Evolutionary conservation across 148 eudicot species (phyloP).

Genomic region (Amaranthus cruentus): DNA sequence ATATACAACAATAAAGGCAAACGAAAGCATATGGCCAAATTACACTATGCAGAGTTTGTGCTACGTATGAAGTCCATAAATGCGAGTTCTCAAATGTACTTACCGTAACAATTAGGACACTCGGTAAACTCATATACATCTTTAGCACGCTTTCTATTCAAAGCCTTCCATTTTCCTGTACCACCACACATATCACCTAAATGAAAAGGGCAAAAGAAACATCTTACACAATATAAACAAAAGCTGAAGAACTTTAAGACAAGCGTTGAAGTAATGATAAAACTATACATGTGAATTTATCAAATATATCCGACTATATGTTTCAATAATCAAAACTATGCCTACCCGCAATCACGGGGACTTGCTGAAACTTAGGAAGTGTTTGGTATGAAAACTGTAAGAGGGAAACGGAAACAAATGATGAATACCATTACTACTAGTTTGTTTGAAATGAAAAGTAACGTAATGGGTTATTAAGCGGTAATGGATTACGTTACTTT

Average conservation of each 20-base stretch:
- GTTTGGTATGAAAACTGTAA: no score
- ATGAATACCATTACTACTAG: no score
- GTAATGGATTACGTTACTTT: no score
- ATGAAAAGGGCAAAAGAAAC: constrained; percentile 44
- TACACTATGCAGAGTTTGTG: neutral
- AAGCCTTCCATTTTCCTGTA: constrained; percentile 99
- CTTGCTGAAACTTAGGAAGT: no score
- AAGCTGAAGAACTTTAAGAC: neutral
- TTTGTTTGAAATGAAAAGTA: no score
- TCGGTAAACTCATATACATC: constrained; percentile 94
- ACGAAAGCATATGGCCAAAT: neutral
- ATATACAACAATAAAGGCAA: constrained; percentile 14
- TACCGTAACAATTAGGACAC: constrained; percentile 96
- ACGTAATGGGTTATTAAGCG: no score
- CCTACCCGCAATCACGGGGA: no score
- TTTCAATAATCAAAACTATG: no score
- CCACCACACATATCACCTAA: constrained; percentile 99
- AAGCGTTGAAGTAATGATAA: neutral
- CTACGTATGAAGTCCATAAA: neutral
- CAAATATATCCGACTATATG: no score
- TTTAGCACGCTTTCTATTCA: constrained; percentile 94
- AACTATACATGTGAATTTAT: neutral
- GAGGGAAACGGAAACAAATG: no score
- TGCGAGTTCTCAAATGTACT: constrained; percentile 3
- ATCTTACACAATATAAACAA: constrained; percentile 27